phyloP scores from a whole-genome alignment of 306 rosid species.

The Vicia villosa region DNA sequence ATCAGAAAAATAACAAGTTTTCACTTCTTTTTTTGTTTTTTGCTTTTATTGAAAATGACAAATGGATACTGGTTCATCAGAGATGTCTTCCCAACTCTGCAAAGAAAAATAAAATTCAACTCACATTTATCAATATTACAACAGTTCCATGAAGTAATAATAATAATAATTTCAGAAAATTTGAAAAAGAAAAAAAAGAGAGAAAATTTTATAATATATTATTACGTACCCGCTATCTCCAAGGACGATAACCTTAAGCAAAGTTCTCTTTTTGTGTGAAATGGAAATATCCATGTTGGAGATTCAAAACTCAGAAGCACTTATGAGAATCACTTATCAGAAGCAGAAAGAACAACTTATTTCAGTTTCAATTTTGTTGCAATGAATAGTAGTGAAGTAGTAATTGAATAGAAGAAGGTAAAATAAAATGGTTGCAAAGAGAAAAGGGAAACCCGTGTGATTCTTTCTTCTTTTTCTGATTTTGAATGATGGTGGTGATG shows the following conservation, averaged over 20 bases:
- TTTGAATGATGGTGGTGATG: slow-evolving; percentile 48
- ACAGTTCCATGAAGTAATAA: neutral
- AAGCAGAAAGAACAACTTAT: neutral
- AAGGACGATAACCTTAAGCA: slow-evolving; percentile 86
- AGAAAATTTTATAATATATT: neutral
- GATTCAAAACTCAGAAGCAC: slow-evolving; percentile 15
- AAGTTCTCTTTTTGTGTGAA: slow-evolving; percentile 57
- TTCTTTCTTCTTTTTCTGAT: slow-evolving; percentile 37
- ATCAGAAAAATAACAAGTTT: slow-evolving; percentile 10
- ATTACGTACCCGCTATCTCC: slow-evolving; percentile 87
- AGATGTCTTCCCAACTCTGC: slow-evolving; percentile 94
- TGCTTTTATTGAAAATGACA: slow-evolving; percentile 27
- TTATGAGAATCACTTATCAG: neutral
- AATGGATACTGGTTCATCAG: slow-evolving; percentile 91
- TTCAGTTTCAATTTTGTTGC: neutral
- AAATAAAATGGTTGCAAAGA: neutral
- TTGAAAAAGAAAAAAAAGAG: neutral
- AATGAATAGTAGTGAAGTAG: slow-evolving; percentile 16
- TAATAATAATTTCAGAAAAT: neutral
- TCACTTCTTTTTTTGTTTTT: neutral
- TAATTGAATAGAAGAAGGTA: slow-evolving; percentile 6
- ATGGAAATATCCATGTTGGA: slow-evolving; percentile 55
- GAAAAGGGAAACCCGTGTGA: slow-evolving; percentile 43
- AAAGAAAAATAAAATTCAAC: slow-evolving; percentile 28
- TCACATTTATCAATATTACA: neutral